A percentile compares a stretch with the other conserved stretches of the same genome.
These are phyloP conservation scores for Funneliformis mosseae DNA, from an alignment of 192 early-diverging fungal species.

Conservation along the genomic window DNA sequence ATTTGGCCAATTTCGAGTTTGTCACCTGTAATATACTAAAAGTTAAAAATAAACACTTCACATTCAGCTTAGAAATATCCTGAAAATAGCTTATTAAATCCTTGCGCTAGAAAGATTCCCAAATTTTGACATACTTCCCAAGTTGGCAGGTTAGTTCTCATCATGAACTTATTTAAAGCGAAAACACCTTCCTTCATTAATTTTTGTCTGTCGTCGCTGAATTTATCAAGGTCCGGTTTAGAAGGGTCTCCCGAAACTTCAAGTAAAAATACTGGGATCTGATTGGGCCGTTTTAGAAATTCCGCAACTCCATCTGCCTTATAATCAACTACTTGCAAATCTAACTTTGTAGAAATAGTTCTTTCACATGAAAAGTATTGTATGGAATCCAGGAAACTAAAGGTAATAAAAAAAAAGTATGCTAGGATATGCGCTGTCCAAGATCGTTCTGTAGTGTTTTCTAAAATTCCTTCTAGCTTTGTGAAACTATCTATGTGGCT, in stretches of 20 bases:
- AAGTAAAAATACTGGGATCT: slow-evolving; percentile 11
- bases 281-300: slow-evolving; percentile 2
- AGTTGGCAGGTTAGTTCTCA: neutral
- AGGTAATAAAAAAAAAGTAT: slow-evolving; percentile 18
- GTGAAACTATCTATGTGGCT: too few species aligned
- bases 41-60: slow-evolving; percentile 21
- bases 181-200: slow-evolving; percentile 19
- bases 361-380: slow-evolving; percentile 21
- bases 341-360: slow-evolving; percentile 9
- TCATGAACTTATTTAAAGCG: neutral
- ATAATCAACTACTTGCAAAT: slow-evolving; percentile 2
- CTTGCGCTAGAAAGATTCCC: neutral
- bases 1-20: neutral
- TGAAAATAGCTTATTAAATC: slow-evolving; percentile 7
- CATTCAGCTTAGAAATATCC: neutral
- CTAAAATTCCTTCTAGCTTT: too few species aligned
- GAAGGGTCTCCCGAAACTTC: slow-evolving; percentile 7
- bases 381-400: slow-evolving; percentile 6
- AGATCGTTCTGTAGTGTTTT: slow-evolving; percentile 9
- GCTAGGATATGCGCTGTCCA: slow-evolving; percentile 14
- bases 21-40: slow-evolving; percentile 13
- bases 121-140: slow-evolving; percentile 3
- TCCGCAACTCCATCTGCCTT: slow-evolving; percentile 17
- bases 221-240: slow-evolving; percentile 3
- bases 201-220: neutral